phyloP scores from a whole-genome alignment of 257 asterid species.

The Nemophila menziesii region DNA sequence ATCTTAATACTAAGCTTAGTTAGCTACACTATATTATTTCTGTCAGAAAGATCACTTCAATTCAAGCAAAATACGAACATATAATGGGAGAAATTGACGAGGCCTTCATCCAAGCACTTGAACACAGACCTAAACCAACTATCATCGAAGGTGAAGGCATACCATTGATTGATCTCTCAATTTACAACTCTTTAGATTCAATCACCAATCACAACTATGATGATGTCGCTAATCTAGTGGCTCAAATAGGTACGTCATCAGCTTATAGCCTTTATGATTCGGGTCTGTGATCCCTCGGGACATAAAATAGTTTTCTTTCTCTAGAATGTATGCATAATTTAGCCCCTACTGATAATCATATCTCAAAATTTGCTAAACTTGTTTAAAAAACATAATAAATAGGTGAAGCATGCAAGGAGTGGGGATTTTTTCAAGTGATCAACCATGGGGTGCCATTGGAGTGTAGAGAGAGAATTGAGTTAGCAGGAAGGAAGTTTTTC shows the following conservation, averaged over 20 bases:
- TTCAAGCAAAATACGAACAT: no score
- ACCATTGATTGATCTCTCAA: conserved; percentile 55
- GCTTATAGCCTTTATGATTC: no score
- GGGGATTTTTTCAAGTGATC: conserved; percentile 79
- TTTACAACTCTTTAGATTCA: conserved; percentile 11
- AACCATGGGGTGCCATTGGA: conserved; percentile 63
- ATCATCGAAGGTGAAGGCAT: conserved; percentile 38
- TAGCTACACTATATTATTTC: no score
- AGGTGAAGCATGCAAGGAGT: conserved; percentile 17
- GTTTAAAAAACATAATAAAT: no score
- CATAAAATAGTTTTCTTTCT: no score
- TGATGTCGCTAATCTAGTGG: conserved; percentile 21
- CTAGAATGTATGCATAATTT: no score
- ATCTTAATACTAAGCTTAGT: neutral
- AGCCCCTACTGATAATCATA: no score
- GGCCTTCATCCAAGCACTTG: conserved; percentile 45
- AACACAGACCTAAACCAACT: conserved; percentile 47
- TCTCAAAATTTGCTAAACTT: no score
- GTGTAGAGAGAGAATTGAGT: conserved; percentile 32
- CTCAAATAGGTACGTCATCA: no score
- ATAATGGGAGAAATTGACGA: conserved; percentile 54
- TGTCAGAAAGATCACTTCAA: no score
- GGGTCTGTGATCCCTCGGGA: no score
- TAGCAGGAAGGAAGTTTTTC: conserved; percentile 38
- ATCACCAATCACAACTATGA: conserved; percentile 11